These are phyloP conservation scores for Passiflora organensis DNA, from an alignment of 345 rosid genomes.

Conservation along the genomic window DNA sequence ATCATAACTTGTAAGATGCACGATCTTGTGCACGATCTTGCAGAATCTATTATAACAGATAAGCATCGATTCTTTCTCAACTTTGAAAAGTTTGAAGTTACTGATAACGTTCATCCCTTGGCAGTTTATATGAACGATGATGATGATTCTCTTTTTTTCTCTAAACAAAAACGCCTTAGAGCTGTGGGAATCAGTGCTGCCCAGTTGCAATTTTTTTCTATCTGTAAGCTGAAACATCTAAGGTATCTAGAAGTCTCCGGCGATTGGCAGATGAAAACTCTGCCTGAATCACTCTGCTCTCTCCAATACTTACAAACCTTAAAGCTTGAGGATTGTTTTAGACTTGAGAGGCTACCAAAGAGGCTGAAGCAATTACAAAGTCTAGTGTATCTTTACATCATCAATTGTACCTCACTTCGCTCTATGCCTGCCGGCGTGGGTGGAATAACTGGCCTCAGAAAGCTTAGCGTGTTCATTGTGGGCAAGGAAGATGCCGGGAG, in stretches of 20 bases:
- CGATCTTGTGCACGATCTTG: conserved; percentile 23
- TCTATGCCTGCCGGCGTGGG: conserved; percentile 11
- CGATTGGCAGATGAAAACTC: fast-evolving
- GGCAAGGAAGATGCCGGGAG: background rate
- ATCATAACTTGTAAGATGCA: conserved; percentile 17
- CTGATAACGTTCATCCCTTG: background rate
- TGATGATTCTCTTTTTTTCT: too few relatives aligned
- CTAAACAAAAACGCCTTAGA: conserved; percentile 1
- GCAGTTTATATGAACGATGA: background rate
- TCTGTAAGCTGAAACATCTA: conserved; percentile 18
- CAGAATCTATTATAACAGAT: conserved; percentile 1
- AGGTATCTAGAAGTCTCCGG: conserved; percentile 21
- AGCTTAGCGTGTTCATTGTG: conserved; percentile 15
- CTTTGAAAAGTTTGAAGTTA: background rate
- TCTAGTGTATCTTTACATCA: conserved; percentile 4
- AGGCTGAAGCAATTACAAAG: conserved; percentile 1
- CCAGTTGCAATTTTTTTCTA: background rate
- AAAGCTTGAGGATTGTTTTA: fast-evolving
- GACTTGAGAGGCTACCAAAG: background rate
- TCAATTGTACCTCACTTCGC: background rate
- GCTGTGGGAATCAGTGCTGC: background rate
- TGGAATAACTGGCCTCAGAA: conserved; percentile 4
- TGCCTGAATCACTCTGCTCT: background rate
- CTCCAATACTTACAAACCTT: conserved; percentile 22
- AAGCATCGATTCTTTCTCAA: background rate